Base-by-base conservation (phyloP, 2,329 filamentous ascomycete species). In the Cladosporium sp. region DNA sequence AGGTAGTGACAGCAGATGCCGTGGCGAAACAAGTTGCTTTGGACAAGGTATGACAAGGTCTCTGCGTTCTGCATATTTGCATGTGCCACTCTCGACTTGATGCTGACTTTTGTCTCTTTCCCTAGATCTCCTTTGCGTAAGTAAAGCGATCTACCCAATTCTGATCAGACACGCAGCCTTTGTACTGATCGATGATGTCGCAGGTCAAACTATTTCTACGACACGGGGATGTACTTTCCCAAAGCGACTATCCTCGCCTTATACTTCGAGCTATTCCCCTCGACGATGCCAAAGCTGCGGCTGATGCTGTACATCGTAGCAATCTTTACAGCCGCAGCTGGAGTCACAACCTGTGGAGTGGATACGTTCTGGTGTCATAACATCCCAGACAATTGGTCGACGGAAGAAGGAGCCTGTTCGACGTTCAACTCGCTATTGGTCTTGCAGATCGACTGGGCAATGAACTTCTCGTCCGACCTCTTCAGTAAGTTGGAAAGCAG, bases 201-300 rank as follows among this genome's bases (percentile, higher is more conserved):
- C 47, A 50, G 47, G 13, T 50, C 47, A 2, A 50, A 50, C 19
- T 50, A 50, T 20, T 50, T 50, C 47, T 50, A 50, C 47, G 47
- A 50, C 20, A 36, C 28, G 12, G 47, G 47, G 17, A 50, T 50
- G 47, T 50, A 50, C 20, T 50, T 36, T 13, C 47, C 47, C 34
- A 50, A 50, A 32, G 17, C 20, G 17, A 37, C 47, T 2, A 50
- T 50, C 7, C 47, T 50, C 32, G 28, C 47, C 6, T 24, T 50
- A 32, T 50, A 50, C 20, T 50, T 50, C 32, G 32, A 50, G 17
- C 32, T 50, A 0, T 50, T 50, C 15, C 47, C 47, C 7, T 22
- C 7, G 1, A 50, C 47, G 1, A 50, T 50, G 47, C 47, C 47
- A 9, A 50, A 22, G 15, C 34, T 50, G 12, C 47, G 47, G 9